A percentile compares a stretch with the other conserved stretches of the same genome.
These are phyloP conservation scores for Globisporangium lucens DNA, from an alignment of 352 stramenopile genomes.

Conservation along the genomic window DNA sequence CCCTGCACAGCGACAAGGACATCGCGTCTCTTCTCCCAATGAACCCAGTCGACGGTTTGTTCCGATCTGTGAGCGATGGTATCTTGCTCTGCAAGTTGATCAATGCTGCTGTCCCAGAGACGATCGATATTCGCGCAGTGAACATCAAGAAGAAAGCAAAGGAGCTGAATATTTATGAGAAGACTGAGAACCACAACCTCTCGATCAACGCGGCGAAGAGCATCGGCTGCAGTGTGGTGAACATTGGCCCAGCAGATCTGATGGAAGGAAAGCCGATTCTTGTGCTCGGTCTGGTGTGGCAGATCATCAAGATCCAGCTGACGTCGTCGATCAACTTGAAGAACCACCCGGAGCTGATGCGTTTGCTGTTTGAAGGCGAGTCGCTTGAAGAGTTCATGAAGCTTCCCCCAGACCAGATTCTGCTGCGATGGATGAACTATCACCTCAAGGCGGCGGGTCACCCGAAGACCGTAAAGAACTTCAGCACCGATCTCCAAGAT, in stretches of 20 bases:
- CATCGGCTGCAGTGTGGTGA: slow-evolving; percentile 92
- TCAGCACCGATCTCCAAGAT: slow-evolving; percentile 79
- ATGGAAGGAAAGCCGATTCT: slow-evolving; percentile 86
- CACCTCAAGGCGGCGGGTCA: slow-evolving; percentile 81
- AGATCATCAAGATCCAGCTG: slow-evolving; percentile 94
- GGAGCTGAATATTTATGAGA: slow-evolving; percentile 85
- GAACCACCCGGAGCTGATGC: slow-evolving; percentile 90
- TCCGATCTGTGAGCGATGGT: slow-evolving; percentile 78
- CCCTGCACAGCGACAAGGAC: slow-evolving; percentile 62
- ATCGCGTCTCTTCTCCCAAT: slow-evolving; percentile 73
- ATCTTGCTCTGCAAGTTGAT: slow-evolving; percentile 92
- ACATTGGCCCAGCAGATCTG: slow-evolving; percentile 87
- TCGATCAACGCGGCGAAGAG: slow-evolving; percentile 92
- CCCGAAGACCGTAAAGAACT: slow-evolving; percentile 75
- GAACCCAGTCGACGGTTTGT: slow-evolving; percentile 73
- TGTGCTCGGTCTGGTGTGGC: slow-evolving; percentile 91
- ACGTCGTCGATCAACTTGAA: slow-evolving; percentile 92
- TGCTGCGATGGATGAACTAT: slow-evolving; percentile 94
- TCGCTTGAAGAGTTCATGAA: slow-evolving; percentile 89
- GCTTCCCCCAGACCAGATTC: slow-evolving; percentile 88
- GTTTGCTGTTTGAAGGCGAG: slow-evolving; percentile 83
- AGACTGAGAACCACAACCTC: slow-evolving; percentile 90
- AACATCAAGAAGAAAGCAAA: slow-evolving; percentile 83
- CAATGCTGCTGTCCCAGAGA: slow-evolving; percentile 88
- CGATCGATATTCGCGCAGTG: slow-evolving; percentile 88